Percentiles rank a stretch among this genome's conserved stretches.
phyloP scores from a whole-genome alignment of 2,329 filamentous ascomycete species.

The Cladorrhinum sp. region DNA sequence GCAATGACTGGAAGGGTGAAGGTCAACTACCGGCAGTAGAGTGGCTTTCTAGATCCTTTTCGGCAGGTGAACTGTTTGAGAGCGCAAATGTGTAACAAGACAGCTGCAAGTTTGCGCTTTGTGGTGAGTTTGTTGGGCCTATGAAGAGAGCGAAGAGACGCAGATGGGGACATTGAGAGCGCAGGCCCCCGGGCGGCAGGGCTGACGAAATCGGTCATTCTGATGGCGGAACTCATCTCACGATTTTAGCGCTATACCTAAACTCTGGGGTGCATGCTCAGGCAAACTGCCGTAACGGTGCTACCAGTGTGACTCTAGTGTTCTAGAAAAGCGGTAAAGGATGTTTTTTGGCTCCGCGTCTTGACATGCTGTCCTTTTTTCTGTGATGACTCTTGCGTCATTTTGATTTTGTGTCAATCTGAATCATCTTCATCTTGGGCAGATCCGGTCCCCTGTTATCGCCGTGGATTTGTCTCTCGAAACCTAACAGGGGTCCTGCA shows the following conservation, averaged over 20 bases:
- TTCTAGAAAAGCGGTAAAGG: not conserved
- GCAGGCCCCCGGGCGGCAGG: constrained; percentile 17
- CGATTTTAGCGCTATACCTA: constrained; percentile 9
- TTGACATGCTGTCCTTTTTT: not conserved
- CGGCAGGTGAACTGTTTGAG: not conserved
- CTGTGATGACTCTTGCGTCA: not conserved
- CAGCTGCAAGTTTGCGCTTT: constrained; percentile 12
- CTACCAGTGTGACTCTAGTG: constrained; percentile 1
- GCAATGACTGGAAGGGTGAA: not conserved
- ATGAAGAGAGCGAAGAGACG: constrained; percentile 12
- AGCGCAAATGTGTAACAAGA: constrained; percentile 12
- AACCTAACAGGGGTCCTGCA: not conserved
- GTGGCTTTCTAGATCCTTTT: not conserved
- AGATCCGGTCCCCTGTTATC: not conserved
- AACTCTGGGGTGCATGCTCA: constrained; percentile 12
- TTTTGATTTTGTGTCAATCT: not conserved
- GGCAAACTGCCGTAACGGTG: constrained; percentile 7
- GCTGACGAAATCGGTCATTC: constrained; percentile 28
- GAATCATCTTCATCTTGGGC: not conserved
- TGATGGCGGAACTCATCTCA: constrained; percentile 24
- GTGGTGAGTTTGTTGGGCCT: constrained; percentile 6
- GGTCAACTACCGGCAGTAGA: not conserved
- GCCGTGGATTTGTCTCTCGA: not conserved
- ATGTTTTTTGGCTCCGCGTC: not conserved
- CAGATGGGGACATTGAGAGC: constrained; percentile 7